Percentiles rank a stretch among this genome's conserved stretches.
Conservation (phyloP, 257 asterid genomes). For the Solanum sejunctum region DNA sequence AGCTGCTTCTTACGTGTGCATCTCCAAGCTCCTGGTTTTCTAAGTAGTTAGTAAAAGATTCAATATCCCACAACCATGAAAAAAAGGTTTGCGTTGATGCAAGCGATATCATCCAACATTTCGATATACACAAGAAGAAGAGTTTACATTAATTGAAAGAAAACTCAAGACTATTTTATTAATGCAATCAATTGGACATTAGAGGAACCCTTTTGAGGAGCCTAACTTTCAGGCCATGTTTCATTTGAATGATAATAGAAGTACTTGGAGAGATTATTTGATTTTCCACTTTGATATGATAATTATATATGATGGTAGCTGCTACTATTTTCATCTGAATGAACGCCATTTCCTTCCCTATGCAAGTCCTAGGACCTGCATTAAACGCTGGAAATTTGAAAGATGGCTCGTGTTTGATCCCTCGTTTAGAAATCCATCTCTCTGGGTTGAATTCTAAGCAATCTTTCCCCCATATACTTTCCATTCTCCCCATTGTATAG, state of each 20-base stretch:
- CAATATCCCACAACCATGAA: too few relatives aligned
- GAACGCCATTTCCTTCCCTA: neutral
- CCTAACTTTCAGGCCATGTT: neutral
- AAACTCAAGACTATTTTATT: too few relatives aligned
- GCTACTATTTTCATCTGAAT: constrained; percentile 3
- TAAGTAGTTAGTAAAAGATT: too few relatives aligned
- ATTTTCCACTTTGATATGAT: neutral
- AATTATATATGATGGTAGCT: neutral
- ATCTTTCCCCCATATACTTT: neutral
- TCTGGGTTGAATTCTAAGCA: neutral
- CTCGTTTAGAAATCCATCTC: neutral
- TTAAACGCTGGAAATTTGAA: neutral
- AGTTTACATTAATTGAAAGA: too few relatives aligned
- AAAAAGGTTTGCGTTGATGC: neutral
- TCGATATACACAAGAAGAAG: neutral
- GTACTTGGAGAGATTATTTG: neutral
- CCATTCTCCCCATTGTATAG: neutral
- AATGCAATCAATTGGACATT: neutral
- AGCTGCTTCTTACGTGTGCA: too few relatives aligned
- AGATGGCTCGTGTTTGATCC: neutral
- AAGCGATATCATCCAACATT: neutral
- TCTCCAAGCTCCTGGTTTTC: neutral
- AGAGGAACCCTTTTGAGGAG: neutral
- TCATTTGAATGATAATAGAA: neutral
- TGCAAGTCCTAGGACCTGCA: neutral